A percentile compares a stretch with the other conserved stretches of the same genome.
Conservation (phyloP, 108 stramenopile species). For the Cyclotella atomus region DNA sequence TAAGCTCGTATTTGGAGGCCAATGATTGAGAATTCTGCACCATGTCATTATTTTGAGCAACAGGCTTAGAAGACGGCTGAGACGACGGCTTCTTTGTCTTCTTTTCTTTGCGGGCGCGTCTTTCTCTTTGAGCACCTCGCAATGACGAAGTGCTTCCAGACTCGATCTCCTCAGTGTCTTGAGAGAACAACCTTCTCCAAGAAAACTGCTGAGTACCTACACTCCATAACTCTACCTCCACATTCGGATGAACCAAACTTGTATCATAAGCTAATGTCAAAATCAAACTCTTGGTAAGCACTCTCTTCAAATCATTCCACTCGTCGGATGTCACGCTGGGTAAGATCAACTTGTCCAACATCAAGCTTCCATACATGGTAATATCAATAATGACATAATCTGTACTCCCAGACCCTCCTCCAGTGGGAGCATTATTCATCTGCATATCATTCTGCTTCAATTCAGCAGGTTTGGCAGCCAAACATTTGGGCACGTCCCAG, state of each 20-base stretch:
- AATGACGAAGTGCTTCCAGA: not conserved
- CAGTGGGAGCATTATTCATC: not conserved
- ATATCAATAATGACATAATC: conserved; percentile 9
- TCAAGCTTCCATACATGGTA: not conserved
- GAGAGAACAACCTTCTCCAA: conserved; percentile 10
- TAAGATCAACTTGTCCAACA: not conserved
- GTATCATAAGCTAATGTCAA: conserved; percentile 7
- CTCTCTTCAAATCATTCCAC: conserved; percentile 12
- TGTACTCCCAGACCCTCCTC: no score
- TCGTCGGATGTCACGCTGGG: not conserved
- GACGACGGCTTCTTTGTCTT: not conserved
- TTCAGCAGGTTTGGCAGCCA: not conserved
- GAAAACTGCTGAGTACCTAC: not conserved
- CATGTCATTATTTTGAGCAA: no score
- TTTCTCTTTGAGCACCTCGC: conserved; percentile 2
- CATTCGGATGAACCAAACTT: conserved; percentile 8
- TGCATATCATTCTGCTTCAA: not conserved
- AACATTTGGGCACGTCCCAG: not conserved
- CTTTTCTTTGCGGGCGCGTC: not conserved
- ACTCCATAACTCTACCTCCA: conserved; percentile 23
- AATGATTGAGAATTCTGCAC: not conserved
- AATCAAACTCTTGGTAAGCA: conserved; percentile 19
- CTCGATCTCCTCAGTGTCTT: not conserved
- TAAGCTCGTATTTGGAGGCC: not conserved
- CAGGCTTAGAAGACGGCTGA: not conserved